These are phyloP conservation scores for Saccharomyces mikatae DNA, from an alignment of 805 yeast species.

Conservation along the genomic window DNA sequence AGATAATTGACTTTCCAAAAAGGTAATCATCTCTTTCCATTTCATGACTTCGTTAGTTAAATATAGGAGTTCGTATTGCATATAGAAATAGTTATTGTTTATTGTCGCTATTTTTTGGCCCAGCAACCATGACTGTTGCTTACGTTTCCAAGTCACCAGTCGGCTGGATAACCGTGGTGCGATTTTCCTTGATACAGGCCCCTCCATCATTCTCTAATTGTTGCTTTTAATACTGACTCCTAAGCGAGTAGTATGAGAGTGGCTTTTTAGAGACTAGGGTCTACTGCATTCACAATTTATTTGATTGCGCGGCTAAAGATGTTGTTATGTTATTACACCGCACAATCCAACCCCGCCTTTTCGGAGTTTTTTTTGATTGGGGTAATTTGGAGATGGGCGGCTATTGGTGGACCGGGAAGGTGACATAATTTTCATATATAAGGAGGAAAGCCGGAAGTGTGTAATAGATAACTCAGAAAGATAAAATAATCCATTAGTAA, in stretches of 20 bases:
- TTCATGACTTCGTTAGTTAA: neutral
- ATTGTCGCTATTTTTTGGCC: neutral
- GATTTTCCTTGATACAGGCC: neutral
- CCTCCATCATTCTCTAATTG: neutral
- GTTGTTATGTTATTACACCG: neutral
- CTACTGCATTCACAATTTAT: neutral
- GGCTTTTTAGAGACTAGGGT: neutral
- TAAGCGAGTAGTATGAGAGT: neutral
- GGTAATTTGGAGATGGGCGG: neutral
- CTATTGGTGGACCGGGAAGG: neutral
- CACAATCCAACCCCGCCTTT: neutral
- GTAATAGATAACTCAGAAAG: neutral
- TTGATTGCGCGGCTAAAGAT: neutral
- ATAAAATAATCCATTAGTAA: neutral
- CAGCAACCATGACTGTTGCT: neutral
- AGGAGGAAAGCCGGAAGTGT: neutral
- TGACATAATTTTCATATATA: neutral
- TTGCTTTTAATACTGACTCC: neutral
- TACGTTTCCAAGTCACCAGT: neutral
- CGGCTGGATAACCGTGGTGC: neutral
- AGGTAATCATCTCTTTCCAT: neutral
- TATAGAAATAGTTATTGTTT: neutral
- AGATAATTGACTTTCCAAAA: neutral
- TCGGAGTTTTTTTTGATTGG: neutral
- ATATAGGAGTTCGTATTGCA: neutral